Conservation (phyloP, 805 yeast genomes). For the Suhomyces sp. region DNA sequence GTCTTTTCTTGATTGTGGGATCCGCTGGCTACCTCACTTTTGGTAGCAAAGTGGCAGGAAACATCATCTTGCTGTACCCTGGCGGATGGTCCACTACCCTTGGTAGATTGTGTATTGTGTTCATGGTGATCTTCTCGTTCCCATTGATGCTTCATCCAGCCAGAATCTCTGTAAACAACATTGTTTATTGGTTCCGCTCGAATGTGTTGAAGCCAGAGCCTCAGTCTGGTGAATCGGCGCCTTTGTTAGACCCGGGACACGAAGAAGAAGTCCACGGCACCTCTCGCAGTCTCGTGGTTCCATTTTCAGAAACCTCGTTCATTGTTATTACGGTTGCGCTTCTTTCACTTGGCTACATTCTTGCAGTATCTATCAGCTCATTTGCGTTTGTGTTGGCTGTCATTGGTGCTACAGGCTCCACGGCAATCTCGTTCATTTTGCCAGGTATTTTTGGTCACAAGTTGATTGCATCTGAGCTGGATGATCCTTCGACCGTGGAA, state of each 20-base stretch:
- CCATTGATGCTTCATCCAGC: conserved; percentile 93
- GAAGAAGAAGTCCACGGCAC: conserved; percentile 2
- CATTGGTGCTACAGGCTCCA: conserved; percentile 92
- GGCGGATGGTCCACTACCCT: conserved; percentile 63
- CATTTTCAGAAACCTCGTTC: conserved; percentile 25
- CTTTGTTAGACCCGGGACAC: conserved; percentile 11
- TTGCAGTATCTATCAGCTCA: conserved; percentile 67
- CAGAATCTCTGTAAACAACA: conserved; percentile 74
- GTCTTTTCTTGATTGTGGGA: conserved; percentile 70
- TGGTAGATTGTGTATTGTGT: conserved; percentile 77
- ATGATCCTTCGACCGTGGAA: conserved; percentile 25
- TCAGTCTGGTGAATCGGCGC: conserved; percentile 8
- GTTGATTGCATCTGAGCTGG: conserved; percentile 52
- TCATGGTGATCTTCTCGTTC: conserved; percentile 77
- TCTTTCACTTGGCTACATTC: conserved; percentile 52
- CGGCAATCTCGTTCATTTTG: conserved; percentile 83
- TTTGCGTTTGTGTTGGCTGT: conserved; percentile 79
- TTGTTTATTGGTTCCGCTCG: conserved; percentile 48
- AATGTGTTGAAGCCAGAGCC: background rate
- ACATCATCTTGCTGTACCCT: conserved; percentile 76
- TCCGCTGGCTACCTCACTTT: conserved; percentile 80
- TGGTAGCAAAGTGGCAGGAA: conserved; percentile 77
- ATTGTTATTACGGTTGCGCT: conserved; percentile 25
- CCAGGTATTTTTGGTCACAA: conserved; percentile 87
- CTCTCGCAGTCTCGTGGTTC: conserved; percentile 20